A percentile compares a stretch with the other conserved stretches of the same genome.
These are phyloP conservation scores for Ettlia oleoabundans DNA, from an alignment of 139 green algal genomes.

Conservation along the genomic window DNA sequence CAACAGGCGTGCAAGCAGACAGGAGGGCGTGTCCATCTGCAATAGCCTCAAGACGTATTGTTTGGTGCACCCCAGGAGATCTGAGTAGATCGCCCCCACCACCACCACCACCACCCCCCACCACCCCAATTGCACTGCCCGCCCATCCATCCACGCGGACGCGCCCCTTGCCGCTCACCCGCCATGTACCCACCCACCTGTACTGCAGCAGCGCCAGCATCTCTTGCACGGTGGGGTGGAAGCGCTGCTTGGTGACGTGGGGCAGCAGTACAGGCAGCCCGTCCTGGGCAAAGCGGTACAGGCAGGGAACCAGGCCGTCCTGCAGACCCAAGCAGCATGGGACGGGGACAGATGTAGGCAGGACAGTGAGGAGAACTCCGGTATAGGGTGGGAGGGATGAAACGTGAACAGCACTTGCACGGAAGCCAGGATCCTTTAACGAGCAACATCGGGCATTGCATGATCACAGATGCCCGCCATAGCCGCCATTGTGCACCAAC, in stretches of 20 bases:
- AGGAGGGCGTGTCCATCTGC: too few relatives aligned
- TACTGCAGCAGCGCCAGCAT: constrained; percentile 63
- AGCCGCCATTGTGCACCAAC: too few relatives aligned
- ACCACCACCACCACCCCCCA: too few relatives aligned
- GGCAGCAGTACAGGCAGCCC: constrained; percentile 83
- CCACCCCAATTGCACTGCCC: too few relatives aligned
- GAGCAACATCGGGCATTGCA: neutral
- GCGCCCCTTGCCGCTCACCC: neutral
- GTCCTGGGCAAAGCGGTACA: constrained; percentile 91
- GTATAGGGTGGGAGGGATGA: neutral
- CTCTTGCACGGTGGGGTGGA: constrained; percentile 59
- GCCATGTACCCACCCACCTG: neutral
- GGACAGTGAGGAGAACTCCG: neutral
- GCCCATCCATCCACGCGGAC: neutral
- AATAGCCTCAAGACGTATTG: too few relatives aligned
- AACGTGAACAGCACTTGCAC: neutral
- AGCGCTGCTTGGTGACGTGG: constrained; percentile 76
- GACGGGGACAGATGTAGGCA: neutral
- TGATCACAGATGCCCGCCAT: too few relatives aligned
- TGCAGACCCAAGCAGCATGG: constrained; percentile 15
- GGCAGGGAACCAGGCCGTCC: constrained; percentile 61
- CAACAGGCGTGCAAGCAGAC: too few relatives aligned
- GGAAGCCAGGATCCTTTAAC: neutral
- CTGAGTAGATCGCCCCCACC: too few relatives aligned
- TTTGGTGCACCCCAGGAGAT: too few relatives aligned